Base-by-base conservation (phyloP, 2,329 filamentous ascomycete species). In the Trichoderma afroharzianum region DNA sequence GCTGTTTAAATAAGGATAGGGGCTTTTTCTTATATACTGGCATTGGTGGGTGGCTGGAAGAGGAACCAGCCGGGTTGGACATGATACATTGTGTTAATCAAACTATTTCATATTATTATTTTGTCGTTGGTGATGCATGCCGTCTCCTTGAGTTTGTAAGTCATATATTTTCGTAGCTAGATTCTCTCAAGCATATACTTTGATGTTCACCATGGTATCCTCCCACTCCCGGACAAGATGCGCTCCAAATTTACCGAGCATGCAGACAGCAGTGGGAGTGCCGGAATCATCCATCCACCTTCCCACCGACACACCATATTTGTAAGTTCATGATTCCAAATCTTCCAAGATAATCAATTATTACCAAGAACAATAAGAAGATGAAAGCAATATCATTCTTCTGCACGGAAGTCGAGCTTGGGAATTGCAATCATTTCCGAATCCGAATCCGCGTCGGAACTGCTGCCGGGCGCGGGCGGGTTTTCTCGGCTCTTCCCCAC, bases 1-100 rank as follows among this genome's bases (percentile, higher is more conserved):
- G 75, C 76, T 90, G 72, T 90, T 90, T 76, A 83, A 28, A n/a
- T 72, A 57, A 64, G 39, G 3, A 8, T 5, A 43, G 47, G 43
- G 30, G 21, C 33, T 28, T 11, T 8, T 28, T 18, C 43, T 32
- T 66, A 58, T 57, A 59, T 62, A 33, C 11, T 30, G 47, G 43
- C 28, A 67, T 39, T 36, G 57, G 63, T 62, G 57, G 43, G 47
- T 8, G 67, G 67, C 43, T 70, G 30, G 30, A 21, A 61, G n/a
- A 39, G 26, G 4, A 24, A 28, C 47, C 47, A 21, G 33, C 24
- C 26, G 32, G 30, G 2, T 63, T 58, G 68, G 61, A 59, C 30
- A 64, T 50, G 26, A 70, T 24, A 47, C 18, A 30, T 26, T 18
- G 28, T 39, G 53, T 61, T 39, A 57, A 28, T 66, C n/a, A 26